Conservation (phyloP, 2,329 filamentous ascomycete species). For the Cytospora piceae region DNA sequence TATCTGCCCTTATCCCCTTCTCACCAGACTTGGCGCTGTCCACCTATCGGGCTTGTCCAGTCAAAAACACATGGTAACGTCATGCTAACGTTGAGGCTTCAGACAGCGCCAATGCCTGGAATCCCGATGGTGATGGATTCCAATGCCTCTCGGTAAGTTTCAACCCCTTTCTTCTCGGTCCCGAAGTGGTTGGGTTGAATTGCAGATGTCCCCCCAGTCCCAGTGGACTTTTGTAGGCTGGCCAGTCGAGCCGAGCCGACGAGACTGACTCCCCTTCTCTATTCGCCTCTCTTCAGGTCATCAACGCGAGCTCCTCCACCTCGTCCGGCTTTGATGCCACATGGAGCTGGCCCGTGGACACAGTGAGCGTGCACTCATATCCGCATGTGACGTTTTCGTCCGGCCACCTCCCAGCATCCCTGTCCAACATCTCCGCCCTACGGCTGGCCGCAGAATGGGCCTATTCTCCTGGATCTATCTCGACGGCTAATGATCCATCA, state of each 20-base stretch:
- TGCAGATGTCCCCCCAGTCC: neutral
- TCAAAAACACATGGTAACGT: neutral
- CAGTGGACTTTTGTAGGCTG: neutral
- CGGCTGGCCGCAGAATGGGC: conserved; percentile 37
- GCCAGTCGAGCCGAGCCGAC: neutral
- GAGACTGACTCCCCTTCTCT: neutral
- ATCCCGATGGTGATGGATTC: conserved; percentile 36
- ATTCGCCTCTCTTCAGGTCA: conserved; percentile 10
- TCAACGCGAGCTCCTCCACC: conserved; percentile 26
- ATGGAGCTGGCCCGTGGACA: conserved; percentile 39
- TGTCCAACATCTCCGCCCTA: conserved; percentile 38
- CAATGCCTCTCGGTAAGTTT: conserved; percentile 39
- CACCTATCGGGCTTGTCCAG: neutral
- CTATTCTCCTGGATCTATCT: conserved; percentile 35
- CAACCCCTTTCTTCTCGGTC: neutral
- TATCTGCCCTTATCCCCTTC: neutral
- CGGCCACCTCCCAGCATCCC: conserved; percentile 34
- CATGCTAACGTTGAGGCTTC: conserved; percentile 14
- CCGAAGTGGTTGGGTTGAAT: neutral
- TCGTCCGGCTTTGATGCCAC: conserved; percentile 37
- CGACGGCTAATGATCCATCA: conserved; percentile 31
- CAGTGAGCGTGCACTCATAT: conserved; percentile 39
- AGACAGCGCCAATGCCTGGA: conserved; percentile 41
- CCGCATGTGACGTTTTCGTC: conserved; percentile 40
- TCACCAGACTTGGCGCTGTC: neutral